These are phyloP conservation scores for Dendrocalamus latiflorus DNA, from an alignment of 202 grass and related monocot genomes.

Conservation along the genomic window DNA sequence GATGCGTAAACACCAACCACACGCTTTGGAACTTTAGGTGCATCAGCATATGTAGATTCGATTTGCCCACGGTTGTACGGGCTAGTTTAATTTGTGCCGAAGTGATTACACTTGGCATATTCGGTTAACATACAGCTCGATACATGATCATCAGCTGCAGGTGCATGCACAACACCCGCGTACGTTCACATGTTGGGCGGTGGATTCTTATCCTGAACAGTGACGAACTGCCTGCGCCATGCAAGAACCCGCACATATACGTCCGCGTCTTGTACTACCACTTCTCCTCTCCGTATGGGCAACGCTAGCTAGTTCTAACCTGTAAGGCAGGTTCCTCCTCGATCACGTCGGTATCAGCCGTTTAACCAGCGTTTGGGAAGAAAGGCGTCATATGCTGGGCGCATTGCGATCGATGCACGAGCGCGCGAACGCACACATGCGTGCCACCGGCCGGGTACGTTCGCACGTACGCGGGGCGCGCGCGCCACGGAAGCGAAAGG, in stretches of 20 bases:
- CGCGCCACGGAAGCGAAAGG: neutral
- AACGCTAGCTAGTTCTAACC: neutral
- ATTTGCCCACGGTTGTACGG: neutral
- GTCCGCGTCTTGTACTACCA: neutral
- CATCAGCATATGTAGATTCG: neutral
- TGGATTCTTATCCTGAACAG: no score
- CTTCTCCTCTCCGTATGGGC: neutral
- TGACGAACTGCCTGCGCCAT: neutral
- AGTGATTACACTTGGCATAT: neutral
- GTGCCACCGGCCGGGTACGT: no score
- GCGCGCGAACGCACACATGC: no score
- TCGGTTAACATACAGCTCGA: neutral
- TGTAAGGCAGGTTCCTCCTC: neutral
- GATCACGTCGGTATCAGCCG: neutral
- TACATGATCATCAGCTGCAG: neutral
- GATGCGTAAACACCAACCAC: neutral
- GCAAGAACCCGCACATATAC: no score
- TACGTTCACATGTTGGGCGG: neutral
- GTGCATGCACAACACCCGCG: neutral
- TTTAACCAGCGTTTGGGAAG: no score
- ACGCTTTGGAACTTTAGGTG: neutral
- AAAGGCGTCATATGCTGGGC: no score
- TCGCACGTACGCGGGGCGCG: neutral
- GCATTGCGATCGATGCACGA: neutral
- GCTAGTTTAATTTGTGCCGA: neutral